These are phyloP conservation scores for Pythium graminicola DNA, from an alignment of 352 stramenopile genomes.

Conservation along the genomic window DNA sequence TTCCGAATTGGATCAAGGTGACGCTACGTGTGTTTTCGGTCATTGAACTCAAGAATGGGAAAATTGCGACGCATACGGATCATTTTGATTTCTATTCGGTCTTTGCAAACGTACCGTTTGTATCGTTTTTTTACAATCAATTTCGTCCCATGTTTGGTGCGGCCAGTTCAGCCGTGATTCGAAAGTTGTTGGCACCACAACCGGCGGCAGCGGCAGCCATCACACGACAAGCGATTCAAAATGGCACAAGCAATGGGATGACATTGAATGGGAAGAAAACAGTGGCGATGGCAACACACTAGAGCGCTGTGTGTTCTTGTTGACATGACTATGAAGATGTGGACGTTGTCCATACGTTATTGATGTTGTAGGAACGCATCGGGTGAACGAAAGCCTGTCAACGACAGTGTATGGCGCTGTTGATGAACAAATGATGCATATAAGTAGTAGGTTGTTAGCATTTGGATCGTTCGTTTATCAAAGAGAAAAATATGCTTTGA, in stretches of 20 bases:
- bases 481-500: slow-evolving; percentile 1
- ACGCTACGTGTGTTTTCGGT: slow-evolving; percentile 75
- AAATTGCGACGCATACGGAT: slow-evolving; percentile 75
- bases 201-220: slow-evolving; percentile 6
- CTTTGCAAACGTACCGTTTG: slow-evolving; percentile 65
- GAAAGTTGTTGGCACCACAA: slow-evolving; percentile 40
- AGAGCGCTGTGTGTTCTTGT: too few relatives aligned
- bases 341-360: too few relatives aligned
- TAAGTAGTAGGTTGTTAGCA: too few relatives aligned
- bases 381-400: not conserved
- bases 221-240: slow-evolving; percentile 8
- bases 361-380: not conserved
- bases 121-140: slow-evolving; percentile 75
- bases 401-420: too few relatives aligned
- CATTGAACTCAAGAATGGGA: slow-evolving; percentile 75
- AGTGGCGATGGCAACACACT: slow-evolving; percentile 7
- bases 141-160: slow-evolving; percentile 68
- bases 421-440: too few relatives aligned
- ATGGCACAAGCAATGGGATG: slow-evolving; percentile 8
- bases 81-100: slow-evolving; percentile 83
- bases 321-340: too few relatives aligned
- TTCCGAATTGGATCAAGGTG: slow-evolving; percentile 68
- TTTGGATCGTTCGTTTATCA: too few relatives aligned
- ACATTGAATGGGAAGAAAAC: slow-evolving; percentile 14
- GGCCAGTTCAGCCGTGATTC: slow-evolving; percentile 64